Evolutionary conservation across 2,329 filamentous ascomycete genomes (phyloP).

Genomic region (Botrytis fabae): DNA sequence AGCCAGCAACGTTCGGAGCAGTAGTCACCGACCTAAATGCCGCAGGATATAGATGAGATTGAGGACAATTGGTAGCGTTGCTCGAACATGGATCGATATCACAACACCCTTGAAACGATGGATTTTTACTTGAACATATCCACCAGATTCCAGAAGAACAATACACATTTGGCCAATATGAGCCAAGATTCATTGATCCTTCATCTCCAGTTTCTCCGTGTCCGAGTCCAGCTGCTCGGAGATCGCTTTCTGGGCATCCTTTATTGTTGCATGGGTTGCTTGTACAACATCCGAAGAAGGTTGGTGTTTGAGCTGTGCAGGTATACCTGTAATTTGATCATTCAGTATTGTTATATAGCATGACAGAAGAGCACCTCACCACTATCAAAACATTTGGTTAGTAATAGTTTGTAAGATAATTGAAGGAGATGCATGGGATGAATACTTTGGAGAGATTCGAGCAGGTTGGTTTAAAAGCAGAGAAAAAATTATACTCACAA

Average conservation of each 20-base stretch:
- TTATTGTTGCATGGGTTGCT: constrained; percentile 28
- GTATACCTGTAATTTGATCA: constrained; percentile 23
- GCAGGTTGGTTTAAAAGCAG: not conserved
- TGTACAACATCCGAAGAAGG: constrained; percentile 30
- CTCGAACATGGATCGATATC: constrained; percentile 24
- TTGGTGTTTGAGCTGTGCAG: constrained; percentile 27
- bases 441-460: not conserved
- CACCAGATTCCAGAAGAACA: constrained; percentile 26
- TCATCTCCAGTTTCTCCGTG: not conserved
- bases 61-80: not conserved
- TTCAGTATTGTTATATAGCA: not conserved
- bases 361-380: not conserved
- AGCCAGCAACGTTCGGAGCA: not conserved
- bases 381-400: not conserved
- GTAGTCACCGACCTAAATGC: not conserved
- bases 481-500: not conserved
- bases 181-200: not conserved
- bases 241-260: constrained; percentile 25
- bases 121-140: constrained; percentile 24
- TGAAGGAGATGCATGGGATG: not conserved
- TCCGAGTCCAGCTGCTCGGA: constrained; percentile 28
- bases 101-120: constrained; percentile 30
- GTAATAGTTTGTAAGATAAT: not conserved
- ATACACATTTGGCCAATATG: constrained; percentile 27
- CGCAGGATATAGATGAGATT: not conserved